phyloP scores from a whole-genome alignment of 805 yeast species.

The Candida maltosa region DNA sequence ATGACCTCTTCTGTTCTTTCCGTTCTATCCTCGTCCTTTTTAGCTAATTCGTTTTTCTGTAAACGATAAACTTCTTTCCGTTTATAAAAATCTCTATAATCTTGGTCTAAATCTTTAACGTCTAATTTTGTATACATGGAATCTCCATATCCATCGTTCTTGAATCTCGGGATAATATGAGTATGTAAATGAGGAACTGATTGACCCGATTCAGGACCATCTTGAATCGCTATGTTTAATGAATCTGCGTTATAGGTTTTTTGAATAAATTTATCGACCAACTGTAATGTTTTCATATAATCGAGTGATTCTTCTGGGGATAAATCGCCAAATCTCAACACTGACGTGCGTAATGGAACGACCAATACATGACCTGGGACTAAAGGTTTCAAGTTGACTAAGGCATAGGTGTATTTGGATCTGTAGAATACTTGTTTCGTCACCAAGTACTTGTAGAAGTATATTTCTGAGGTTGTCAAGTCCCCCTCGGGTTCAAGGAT shows the following conservation, averaged over 20 bases:
- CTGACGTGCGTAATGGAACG: conserved; percentile 69
- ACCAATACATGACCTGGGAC: conserved; percentile 92
- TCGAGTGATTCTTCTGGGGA: conserved; percentile 71
- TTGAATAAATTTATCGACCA: conserved; percentile 65
- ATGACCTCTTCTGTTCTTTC: conserved; percentile 63
- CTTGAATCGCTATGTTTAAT: conserved; percentile 89
- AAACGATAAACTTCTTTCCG: conserved; percentile 24
- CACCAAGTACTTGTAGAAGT: conserved; percentile 54
- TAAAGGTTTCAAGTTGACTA: conserved; percentile 89
- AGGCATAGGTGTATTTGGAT: conserved; percentile 69
- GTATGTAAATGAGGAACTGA: conserved; percentile 94
- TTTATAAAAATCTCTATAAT: conserved; percentile 21
- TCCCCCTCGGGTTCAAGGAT: too few relatives aligned
- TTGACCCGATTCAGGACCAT: conserved; percentile 95
- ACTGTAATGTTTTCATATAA: conserved; percentile 72
- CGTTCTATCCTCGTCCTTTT: conserved; percentile 48
- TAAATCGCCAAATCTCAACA: conserved; percentile 65
- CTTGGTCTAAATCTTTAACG: conserved; percentile 43
- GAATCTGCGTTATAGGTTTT: conserved; percentile 73
- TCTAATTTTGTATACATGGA: conserved; percentile 64
- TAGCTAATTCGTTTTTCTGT: conserved; percentile 19
- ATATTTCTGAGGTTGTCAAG: conserved; percentile 5
- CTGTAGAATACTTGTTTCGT: conserved; percentile 56
- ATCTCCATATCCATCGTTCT: conserved; percentile 53
- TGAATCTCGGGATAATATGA: conserved; percentile 84